A percentile compares a stretch with the other conserved stretches of the same genome.
Conservation (phyloP, 257 asterid species). For the Solanum virginianum region DNA sequence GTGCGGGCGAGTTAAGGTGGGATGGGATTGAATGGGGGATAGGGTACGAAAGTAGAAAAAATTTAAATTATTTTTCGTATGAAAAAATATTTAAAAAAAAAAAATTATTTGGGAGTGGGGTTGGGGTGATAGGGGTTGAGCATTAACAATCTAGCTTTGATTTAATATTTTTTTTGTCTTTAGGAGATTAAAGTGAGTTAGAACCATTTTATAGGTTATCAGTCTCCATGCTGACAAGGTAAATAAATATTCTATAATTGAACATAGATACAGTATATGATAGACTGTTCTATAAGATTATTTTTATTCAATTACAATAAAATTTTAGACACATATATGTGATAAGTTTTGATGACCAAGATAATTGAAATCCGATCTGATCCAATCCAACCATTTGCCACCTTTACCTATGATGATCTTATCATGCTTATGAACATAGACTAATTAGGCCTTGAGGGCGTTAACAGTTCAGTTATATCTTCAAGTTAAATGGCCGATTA, state of each 20-base stretch:
- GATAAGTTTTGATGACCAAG: not conserved
- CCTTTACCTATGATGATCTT: not conserved
- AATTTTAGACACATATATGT: not conserved
- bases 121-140: too few species aligned
- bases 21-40: too few species aligned
- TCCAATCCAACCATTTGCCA: too few species aligned
- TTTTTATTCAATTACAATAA: not conserved
- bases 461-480: not conserved
- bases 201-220: not conserved
- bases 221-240: not conserved
- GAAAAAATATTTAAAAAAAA: too few species aligned
- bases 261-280: not conserved
- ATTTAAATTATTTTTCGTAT: too few species aligned
- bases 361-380: not conserved
- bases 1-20: too few species aligned
- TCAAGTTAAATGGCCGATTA: not conserved
- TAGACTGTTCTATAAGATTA: not conserved
- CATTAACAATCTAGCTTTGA: too few species aligned
- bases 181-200: too few species aligned
- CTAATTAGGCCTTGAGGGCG: not conserved
- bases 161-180: too few species aligned
- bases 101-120: too few species aligned
- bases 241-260: not conserved
- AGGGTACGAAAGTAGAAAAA: too few species aligned
- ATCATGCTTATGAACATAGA: not conserved